Evolutionary conservation across 192 early-diverging fungal genomes (phyloP).

Genomic region (Coemansia sp.): DNA sequence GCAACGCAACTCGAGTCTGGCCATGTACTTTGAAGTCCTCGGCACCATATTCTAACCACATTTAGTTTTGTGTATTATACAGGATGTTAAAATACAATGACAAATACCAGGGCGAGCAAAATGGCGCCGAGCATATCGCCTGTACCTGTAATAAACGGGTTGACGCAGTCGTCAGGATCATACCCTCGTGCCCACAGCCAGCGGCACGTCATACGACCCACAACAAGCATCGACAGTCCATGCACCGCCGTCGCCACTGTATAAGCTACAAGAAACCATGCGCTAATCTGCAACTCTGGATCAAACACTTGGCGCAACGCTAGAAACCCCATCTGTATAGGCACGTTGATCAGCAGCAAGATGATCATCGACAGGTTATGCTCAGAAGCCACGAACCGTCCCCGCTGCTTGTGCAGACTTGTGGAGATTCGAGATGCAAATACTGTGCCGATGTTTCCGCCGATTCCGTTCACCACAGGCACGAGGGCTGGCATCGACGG

Average conservation of each 20-base stretch:
- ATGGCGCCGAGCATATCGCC: slow-evolving; percentile 70
- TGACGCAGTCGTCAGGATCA: slow-evolving; percentile 73
- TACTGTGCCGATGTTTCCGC: slow-evolving; percentile 79
- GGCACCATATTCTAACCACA: slow-evolving; percentile 72
- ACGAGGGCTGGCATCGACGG: slow-evolving; percentile 50
- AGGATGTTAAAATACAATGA: slow-evolving; percentile 9
- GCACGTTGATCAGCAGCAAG: slow-evolving; percentile 68
- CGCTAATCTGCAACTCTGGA: slow-evolving; percentile 45
- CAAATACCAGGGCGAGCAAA: slow-evolving; percentile 56
- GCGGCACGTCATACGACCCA: slow-evolving; percentile 60
- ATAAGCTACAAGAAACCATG: slow-evolving; percentile 56
- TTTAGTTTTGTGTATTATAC: neutral
- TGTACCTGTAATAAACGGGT: slow-evolving; percentile 60
- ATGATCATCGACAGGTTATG: slow-evolving; percentile 56
- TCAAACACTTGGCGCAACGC: slow-evolving; percentile 53
- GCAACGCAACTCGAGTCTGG: slow-evolving; percentile 73
- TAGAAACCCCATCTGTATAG: slow-evolving; percentile 65
- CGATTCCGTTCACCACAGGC: slow-evolving; percentile 57
- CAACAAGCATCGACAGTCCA: slow-evolving; percentile 56
- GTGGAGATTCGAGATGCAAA: slow-evolving; percentile 77
- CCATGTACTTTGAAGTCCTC: slow-evolving; percentile 90
- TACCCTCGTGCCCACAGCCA: slow-evolving; percentile 68
- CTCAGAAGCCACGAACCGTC: slow-evolving; percentile 24
- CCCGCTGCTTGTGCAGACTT: slow-evolving; percentile 58
- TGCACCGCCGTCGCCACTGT: slow-evolving; percentile 59